Percentiles rank a stretch among this genome's conserved stretches.
Evolutionary conservation across 2,329 filamentous ascomycete genomes (phyloP).

Genomic region (Alternaria solani): DNA sequence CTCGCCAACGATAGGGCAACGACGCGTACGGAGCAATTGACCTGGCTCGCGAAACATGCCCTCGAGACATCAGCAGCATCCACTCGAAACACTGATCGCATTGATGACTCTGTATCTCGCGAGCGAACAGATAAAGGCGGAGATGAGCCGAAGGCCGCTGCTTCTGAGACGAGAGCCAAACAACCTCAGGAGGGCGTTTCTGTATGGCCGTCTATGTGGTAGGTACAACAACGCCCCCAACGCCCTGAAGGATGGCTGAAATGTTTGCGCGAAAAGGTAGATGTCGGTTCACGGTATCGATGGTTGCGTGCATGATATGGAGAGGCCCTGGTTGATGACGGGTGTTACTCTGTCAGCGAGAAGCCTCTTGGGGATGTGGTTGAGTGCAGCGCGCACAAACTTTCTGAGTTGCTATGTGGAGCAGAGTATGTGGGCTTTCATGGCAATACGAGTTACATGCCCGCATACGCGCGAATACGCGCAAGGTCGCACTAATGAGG

Average conservation of each 20-base stretch:
- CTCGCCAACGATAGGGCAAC: constrained; percentile 10
- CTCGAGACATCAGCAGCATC: constrained; percentile 9
- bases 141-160: not conserved
- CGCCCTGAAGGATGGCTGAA: not conserved
- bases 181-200: constrained; percentile 13
- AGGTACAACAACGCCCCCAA: not conserved
- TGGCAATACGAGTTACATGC: not conserved
- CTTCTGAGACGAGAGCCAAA: not conserved
- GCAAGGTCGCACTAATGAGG: not conserved
- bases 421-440: not conserved
- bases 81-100: not conserved
- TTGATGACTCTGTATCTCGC: not conserved
- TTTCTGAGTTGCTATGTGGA: not conserved
- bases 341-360: not conserved
- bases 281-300: not conserved
- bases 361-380: not conserved
- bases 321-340: not conserved
- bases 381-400: not conserved
- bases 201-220: constrained; percentile 35
- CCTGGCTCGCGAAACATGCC: constrained; percentile 26
- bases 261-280: not conserved
- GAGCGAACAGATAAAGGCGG: not conserved
- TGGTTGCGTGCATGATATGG: not conserved
- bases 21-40: constrained; percentile 18
- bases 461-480: constrained; percentile 1